phyloP scores from a whole-genome alignment of 345 rosid species.

The Eucalyptus pumila region DNA sequence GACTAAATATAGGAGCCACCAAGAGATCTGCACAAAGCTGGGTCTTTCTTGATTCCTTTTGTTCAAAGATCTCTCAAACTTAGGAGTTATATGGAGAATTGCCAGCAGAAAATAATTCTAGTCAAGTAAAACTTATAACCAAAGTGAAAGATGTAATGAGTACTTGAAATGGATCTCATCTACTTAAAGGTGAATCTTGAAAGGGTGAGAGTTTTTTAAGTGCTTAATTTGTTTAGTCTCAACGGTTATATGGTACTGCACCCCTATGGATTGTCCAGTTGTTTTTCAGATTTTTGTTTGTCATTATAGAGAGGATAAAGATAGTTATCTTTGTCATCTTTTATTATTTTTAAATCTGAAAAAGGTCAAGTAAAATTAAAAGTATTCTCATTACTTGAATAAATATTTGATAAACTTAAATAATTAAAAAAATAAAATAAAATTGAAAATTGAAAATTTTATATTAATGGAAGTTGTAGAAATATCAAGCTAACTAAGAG shows the following conservation, averaged over 20 bases:
- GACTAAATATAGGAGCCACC: not conserved
- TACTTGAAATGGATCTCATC: not conserved
- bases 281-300: not conserved
- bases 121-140: not conserved
- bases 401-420: not conserved
- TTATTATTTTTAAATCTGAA: not conserved
- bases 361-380: not conserved
- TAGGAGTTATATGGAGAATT: not conserved
- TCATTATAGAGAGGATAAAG: not conserved
- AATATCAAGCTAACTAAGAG: not conserved
- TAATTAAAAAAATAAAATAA: not conserved
- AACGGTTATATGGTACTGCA: not conserved
- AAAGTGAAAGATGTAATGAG: not conserved
- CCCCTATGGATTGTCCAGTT: not conserved
- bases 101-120: not conserved
- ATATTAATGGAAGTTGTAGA: not conserved
- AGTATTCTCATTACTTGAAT: not conserved
- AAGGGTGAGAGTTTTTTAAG: constrained; percentile 3
- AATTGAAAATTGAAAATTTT: not conserved
- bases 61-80: not conserved
- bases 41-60: constrained; percentile 20
- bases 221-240: not conserved
- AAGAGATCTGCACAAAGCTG: constrained; percentile 28
- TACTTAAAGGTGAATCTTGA: not conserved
- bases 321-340: not conserved